These are phyloP conservation scores for Austroboletus eburneus DNA, from an alignment of 768 basidiomycete species.

Conservation along the genomic window DNA sequence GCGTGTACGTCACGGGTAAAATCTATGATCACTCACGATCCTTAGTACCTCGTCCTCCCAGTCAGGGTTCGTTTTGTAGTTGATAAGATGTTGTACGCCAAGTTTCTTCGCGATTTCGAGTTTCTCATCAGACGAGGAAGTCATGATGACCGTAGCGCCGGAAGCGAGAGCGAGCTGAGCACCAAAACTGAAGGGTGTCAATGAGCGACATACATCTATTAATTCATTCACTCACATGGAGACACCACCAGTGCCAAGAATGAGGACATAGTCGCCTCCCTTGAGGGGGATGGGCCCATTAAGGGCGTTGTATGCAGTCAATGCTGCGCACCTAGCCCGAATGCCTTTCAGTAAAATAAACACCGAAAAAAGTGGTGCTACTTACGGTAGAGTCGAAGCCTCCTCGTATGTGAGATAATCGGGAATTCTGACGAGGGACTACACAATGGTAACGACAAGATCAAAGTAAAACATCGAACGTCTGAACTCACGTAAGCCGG, in stretches of 20 bases:
- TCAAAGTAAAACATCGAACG: neutral
- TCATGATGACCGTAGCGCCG: constrained; percentile 62
- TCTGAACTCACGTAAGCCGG: constrained; percentile 36
- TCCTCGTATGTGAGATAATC: constrained; percentile 58
- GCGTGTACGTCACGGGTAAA: neutral
- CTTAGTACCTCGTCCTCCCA: constrained; percentile 54
- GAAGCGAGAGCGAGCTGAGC: constrained; percentile 58
- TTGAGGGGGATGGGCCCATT: constrained; percentile 46
- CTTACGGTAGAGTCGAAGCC: constrained; percentile 59
- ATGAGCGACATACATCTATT: neutral
- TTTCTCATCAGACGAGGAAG: constrained; percentile 65
- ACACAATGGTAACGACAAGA: neutral
- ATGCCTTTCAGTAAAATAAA: neutral
- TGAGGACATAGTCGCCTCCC: constrained; percentile 55
- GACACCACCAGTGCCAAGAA: constrained; percentile 55
- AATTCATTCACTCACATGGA: constrained; percentile 38
- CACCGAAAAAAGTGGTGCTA: neutral
- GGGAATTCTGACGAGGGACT: constrained; percentile 52
- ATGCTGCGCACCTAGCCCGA: constrained; percentile 44
- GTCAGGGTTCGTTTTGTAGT: constrained; percentile 53
- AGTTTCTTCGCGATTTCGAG: constrained; percentile 47
- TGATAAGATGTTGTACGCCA: constrained; percentile 54
- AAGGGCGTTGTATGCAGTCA: constrained; percentile 64
- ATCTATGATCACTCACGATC: constrained; percentile 32
- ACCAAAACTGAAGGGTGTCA: constrained; percentile 41